Conservation (phyloP, 2,329 filamentous ascomycete genomes). For the Neopestalotiopsis rosae region DNA sequence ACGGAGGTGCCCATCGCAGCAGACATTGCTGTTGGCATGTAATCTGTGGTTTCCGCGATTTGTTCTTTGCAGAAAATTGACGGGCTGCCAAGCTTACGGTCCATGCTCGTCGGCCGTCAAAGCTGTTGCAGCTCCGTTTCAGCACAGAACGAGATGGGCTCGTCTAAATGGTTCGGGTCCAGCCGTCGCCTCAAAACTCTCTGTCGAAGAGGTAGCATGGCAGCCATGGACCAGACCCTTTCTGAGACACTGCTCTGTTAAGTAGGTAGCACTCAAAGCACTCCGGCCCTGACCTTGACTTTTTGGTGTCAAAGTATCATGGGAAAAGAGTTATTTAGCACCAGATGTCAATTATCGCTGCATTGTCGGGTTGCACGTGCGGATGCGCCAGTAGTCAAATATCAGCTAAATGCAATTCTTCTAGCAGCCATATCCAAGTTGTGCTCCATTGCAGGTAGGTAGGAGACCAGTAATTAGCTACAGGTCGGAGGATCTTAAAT, state of each 20-base stretch:
- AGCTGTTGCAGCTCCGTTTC: slow-evolving; percentile 20
- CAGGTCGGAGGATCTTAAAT: neutral
- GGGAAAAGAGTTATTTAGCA: neutral
- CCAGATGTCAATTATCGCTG: no score
- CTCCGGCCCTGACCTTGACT: neutral
- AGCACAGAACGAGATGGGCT: slow-evolving; percentile 2
- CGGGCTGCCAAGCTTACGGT: slow-evolving; percentile 8
- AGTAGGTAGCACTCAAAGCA: neutral
- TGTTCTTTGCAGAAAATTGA: no score
- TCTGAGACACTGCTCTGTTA: neutral
- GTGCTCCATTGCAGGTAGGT: neutral
- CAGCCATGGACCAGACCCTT: neutral
- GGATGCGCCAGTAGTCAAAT: no score
- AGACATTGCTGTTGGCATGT: neutral
- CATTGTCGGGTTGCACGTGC: no score
- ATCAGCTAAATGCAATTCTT: neutral
- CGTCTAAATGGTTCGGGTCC: neutral
- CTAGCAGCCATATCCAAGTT: neutral
- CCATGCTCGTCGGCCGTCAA: slow-evolving; percentile 10
- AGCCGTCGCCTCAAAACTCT: neutral
- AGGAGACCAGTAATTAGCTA: neutral
- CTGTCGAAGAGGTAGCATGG: neutral
- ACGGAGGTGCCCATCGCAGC: neutral
- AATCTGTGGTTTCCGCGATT: neutral
- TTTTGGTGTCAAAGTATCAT: neutral